Evolutionary conservation across 2,329 filamentous ascomycete species (phyloP), one percentile per base, ranked within the genome.

Genomic region (Paecilomyces niveus): DNA sequence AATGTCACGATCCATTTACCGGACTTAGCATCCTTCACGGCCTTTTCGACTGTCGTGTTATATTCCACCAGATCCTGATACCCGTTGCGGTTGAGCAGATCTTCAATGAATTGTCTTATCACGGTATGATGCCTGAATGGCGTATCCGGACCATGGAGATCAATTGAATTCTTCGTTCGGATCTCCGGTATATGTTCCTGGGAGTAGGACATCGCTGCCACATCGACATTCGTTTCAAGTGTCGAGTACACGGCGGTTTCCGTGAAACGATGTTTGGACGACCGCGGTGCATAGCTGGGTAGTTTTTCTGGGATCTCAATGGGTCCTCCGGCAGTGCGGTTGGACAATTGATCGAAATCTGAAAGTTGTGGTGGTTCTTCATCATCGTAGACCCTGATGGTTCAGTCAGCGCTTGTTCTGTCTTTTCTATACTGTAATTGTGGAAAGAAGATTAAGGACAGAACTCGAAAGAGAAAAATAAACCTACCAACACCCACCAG

Each of bases 221-320:
- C 75, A 61, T 83, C 80, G 51, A 89, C 81, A 62, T 89, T 89
- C 2, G 85, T 88, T 66, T 88, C 83, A n/a, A 88, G 72, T 21
- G 82, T 80, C 0, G 83, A 82, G 62, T 88, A 88, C 18, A 87
- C 77, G 0, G 82, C 82, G 0, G 84, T 83, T 59, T 86, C 83
- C 11, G 76, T 71, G 64, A 81, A 85, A 2, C 83, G 80, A 18
- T 79, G 76, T 58, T 78, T 76, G 1, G 67, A 59, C 11, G 72
- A 68, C 49, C 74, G 75, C 0, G 78, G 74, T 0, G 76, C 74
- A 56, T 75, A 70, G 0, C 78, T 73, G 3, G 84, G 85, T 0
- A 86, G 69, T 0, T 64, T 60, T 1, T 70, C 58, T 0, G 84
- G 84, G 21, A 84, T 72, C 1, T 72, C 29, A 0, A 83, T 54